Conservation (phyloP, 2,329 filamentous ascomycete genomes). For the Davidsoniella neocaledoniae region DNA sequence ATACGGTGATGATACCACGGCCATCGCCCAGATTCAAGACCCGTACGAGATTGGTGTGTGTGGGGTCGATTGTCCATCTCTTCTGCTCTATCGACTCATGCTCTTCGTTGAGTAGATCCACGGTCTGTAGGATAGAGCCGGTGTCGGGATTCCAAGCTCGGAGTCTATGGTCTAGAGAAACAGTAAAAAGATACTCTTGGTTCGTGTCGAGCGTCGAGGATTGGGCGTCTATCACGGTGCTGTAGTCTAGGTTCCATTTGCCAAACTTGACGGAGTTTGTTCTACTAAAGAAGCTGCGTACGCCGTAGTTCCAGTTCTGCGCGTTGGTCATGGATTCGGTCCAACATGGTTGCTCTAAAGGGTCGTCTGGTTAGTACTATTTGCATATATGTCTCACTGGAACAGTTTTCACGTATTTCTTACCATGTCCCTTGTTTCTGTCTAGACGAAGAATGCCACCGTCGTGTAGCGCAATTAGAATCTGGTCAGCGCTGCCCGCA, state of each 20-base stretch:
- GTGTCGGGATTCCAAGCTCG: constrained; percentile 79
- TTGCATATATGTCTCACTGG: not conserved
- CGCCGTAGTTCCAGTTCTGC: constrained; percentile 51
- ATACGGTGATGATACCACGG: constrained; percentile 51
- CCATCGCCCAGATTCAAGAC: constrained; percentile 44
- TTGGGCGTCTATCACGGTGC: constrained; percentile 47
- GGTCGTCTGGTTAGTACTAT: too few species aligned
- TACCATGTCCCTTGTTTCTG: constrained; percentile 33
- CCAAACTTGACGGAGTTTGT: constrained; percentile 47
- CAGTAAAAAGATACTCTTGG: constrained; percentile 41
- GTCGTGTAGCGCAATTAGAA: constrained; percentile 69
- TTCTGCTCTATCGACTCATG: constrained; percentile 38
- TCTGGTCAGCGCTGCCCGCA: constrained; percentile 52
- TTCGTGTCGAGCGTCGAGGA: constrained; percentile 34
- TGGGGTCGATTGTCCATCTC: constrained; percentile 65
- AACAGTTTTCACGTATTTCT: constrained; percentile 14
- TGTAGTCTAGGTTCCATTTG: constrained; percentile 47
- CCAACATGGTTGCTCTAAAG: constrained; percentile 31
- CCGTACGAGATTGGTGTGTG: constrained; percentile 59
- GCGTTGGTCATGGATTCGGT: constrained; percentile 58
- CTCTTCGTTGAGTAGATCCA: constrained; percentile 58
- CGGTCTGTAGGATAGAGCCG: constrained; percentile 58
- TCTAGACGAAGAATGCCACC: constrained; percentile 59
- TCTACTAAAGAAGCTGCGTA: constrained; percentile 48
- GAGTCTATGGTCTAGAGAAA: constrained; percentile 77